Percentiles rank a stretch among this genome's conserved stretches.
Conservation (phyloP, 2,329 filamentous ascomycete species). For the Fusarium siculi region DNA sequence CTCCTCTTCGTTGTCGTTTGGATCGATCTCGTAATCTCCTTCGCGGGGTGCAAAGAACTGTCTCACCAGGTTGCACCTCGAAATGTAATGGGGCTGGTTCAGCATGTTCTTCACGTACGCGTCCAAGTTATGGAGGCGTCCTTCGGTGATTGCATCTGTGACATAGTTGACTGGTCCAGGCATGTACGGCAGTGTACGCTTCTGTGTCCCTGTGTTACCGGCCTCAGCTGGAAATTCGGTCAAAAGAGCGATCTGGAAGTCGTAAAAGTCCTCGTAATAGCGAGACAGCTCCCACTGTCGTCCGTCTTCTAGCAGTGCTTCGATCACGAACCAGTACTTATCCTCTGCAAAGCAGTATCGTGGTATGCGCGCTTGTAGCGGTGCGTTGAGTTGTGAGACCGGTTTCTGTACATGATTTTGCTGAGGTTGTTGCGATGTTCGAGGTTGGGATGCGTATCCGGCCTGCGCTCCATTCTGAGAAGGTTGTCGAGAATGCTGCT, state of each 20-base stretch:
- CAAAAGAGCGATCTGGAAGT: slow-evolving; percentile 95
- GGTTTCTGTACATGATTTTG: slow-evolving; percentile 53
- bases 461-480: slow-evolving; percentile 47
- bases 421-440: slow-evolving; percentile 48
- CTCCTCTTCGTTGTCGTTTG: slow-evolving; percentile 76
- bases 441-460: slow-evolving; percentile 39
- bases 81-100: slow-evolving; percentile 84
- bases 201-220: slow-evolving; percentile 82
- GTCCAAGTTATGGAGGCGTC: slow-evolving; percentile 89
- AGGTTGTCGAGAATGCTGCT: slow-evolving; percentile 43
- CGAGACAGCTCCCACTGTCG: slow-evolving; percentile 92
- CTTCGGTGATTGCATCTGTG: slow-evolving; percentile 96
- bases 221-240: slow-evolving; percentile 93
- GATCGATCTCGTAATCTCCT: slow-evolving; percentile 93
- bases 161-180: slow-evolving; percentile 97
- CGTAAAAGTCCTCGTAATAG: slow-evolving; percentile 98
- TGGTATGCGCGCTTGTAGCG: slow-evolving; percentile 85
- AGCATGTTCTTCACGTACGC: slow-evolving; percentile 95
- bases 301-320: slow-evolving; percentile 89
- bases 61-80: slow-evolving; percentile 83
- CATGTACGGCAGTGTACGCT: slow-evolving; percentile 93
- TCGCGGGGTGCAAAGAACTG: slow-evolving; percentile 91
- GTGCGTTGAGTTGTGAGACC: slow-evolving; percentile 72
- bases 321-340: slow-evolving; percentile 99
- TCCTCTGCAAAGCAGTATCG: slow-evolving; percentile 96